Evolutionary conservation across 1,284 basidiomycete genomes (phyloP), one percentile per base, ranked within the genome.

Genomic region (Trametes versicolor): DNA sequence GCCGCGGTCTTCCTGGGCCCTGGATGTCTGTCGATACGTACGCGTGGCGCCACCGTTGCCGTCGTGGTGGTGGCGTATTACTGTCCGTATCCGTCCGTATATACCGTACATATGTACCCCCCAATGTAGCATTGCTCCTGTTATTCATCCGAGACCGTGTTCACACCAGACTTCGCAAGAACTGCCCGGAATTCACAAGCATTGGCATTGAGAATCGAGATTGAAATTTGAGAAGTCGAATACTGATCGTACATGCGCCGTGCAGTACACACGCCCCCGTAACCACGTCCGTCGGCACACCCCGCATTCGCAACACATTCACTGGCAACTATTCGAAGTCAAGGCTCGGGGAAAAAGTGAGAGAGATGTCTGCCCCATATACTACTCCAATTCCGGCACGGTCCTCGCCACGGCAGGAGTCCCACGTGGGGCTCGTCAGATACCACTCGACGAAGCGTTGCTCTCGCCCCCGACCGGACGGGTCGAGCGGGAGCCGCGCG

Each of bases 351-450:
- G 29, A 32, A 49, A 21, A 34, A 39, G 23, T 32, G 32, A 39
- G 32, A 61, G 36, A 41, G 64, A 82, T 90, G 86, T 90, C 68
- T 74, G 88, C 89, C 85, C 80, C 88, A 86, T 79, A 90, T 90
- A 90, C 88, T 90, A 90, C 88, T 78, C 87, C 82, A 78, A 71
- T 77, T 79, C 86, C 86, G 79, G 86, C 88, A 90, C 85, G 75
- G 70, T 71, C 87, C 89, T 89, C 78, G 87, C 88, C 82, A 77
- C 81, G 83, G 86, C 83, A 82, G 83, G 85, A 88, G 88, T 90
- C 88, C 88, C 87, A 85, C 87, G 83, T 87, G 84, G 83, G 82
- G 87, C 87, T 73, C 79, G 79, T 78, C 78, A 75, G 66, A 69
- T 65, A 73, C 73, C 72, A 73, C 74, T 73, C 64, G 58, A 68